Evolutionary conservation across 192 early-diverging fungal genomes (phyloP).

Genomic region (Backusella circina): DNA sequence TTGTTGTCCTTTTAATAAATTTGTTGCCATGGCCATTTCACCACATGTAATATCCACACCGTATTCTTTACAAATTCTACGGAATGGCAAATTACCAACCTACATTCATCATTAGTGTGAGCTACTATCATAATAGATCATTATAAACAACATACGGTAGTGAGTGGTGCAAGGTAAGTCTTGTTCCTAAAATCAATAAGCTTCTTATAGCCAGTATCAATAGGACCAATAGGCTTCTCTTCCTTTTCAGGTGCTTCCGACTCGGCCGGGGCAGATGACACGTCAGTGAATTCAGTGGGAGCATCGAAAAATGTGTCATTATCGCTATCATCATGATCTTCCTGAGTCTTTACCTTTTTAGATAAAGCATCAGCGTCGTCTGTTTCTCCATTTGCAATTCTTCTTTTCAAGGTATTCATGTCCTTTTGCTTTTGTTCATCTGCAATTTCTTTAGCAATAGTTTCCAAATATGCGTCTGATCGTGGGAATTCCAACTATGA

Average conservation of each 20-base stretch:
- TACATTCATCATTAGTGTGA: neutral
- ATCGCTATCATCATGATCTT: neutral
- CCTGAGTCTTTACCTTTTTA: neutral
- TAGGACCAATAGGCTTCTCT: conserved; percentile 35
- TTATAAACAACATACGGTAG: conserved; percentile 53
- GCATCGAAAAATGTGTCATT: neutral
- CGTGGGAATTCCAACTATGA: conserved; percentile 36
- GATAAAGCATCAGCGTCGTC: neutral
- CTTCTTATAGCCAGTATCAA: conserved; percentile 25
- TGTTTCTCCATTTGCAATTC: neutral
- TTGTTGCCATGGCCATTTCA: conserved; percentile 84
- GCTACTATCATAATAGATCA: neutral
- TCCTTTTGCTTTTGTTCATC: conserved; percentile 13
- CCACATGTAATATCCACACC: conserved; percentile 96
- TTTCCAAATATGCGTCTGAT: conserved; percentile 32
- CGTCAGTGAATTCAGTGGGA: neutral
- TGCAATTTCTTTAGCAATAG: conserved; percentile 23
- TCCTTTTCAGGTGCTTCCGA: conserved; percentile 15
- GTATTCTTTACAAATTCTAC: conserved; percentile 87
- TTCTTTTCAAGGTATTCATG: conserved; percentile 18
- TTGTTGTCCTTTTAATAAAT: conserved; percentile 63
- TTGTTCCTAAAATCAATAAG: conserved; percentile 75
- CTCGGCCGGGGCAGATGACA: neutral
- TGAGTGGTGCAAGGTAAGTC: conserved; percentile 91
- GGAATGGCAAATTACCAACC: conserved; percentile 94